Evolutionary conservation across 352 stramenopile genomes (phyloP), one percentile per base, ranked within the genome.

Genomic region (Pythium biforme): DNA sequence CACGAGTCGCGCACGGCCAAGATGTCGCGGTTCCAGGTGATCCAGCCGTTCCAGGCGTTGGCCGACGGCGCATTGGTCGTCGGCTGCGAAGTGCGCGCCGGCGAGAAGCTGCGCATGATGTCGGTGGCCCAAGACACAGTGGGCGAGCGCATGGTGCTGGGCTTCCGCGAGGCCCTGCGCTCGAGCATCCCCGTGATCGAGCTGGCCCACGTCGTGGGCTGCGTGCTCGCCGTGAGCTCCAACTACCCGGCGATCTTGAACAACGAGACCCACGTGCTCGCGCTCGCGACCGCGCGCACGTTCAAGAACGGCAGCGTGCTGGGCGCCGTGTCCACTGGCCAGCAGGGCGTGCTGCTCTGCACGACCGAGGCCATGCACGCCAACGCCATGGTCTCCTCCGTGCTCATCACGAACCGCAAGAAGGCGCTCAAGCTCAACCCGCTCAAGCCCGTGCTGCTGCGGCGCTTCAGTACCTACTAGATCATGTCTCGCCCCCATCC

Each of bases 381-480:
- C 11, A 95, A 95, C 59, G 82, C 81, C 19, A 95, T 95, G 86
- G 47, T 93, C 59, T 77, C 82, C 22, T 73, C 80, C 19, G 67
- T 95, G 48, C 72, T 95, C 23, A 63, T 95, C 51, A 91, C 86
- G n/a, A 95, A 84, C 57, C 77, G 79, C 52, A 91, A 90, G 73
- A 93, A 95, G 68, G 40, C 75, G 3, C 59, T 76, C 53, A 80
- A 79, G 50, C 70, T 86, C n/a, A 75, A 77, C 14, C 70, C 76
- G 31, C 60, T 90, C 27, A 70, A 74, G 39, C 79, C 79, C 20
- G 66, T 88, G 27, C 64, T 75, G 46, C 58, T 87, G 27, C 81
- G 83, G 23, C 72, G 78, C 33, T 83, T 77, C 59, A 81, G 69
- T 64, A 85, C 75, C 12, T 84, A 75, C 40, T 88, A 75, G 27